Percentiles rank a stretch among this genome's conserved stretches.
These are phyloP conservation scores for Ploettnerulaceae sp. DNA, from an alignment of 2,329 filamentous ascomycete genomes.

Conservation along the genomic window DNA sequence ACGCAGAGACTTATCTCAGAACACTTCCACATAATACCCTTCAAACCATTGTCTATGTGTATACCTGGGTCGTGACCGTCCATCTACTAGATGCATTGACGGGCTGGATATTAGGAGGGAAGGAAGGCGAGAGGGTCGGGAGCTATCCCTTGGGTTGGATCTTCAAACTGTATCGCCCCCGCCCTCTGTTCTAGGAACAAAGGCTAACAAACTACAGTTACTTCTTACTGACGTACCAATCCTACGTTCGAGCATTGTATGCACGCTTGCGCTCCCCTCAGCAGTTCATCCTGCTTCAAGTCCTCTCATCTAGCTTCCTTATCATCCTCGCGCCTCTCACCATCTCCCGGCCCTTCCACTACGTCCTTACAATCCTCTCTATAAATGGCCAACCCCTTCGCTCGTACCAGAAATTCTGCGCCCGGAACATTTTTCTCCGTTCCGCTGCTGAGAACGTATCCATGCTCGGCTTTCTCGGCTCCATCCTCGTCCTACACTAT, in stretches of 20 bases:
- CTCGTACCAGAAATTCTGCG: conserved; percentile 61
- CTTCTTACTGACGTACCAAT: conserved; percentile 56
- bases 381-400: conserved; percentile 56
- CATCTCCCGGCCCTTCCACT: conserved; percentile 57
- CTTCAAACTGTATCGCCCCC: conserved; percentile 59
- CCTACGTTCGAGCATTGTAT: conserved; percentile 64
- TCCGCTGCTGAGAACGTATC: conserved; percentile 63
- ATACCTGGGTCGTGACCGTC: conserved; percentile 64
- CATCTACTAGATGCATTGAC: conserved; percentile 60
- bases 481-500: conserved; percentile 61
- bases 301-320: conserved; percentile 57
- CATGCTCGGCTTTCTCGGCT: conserved; percentile 64
- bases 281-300: conserved; percentile 62
- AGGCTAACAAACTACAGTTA: conserved; percentile 14
- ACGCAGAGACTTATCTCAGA: conserved; percentile 63
- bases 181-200: background rate
- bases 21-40: conserved; percentile 62
- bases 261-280: conserved; percentile 60
- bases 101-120: conserved; percentile 62
- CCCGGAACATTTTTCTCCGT: conserved; percentile 62
- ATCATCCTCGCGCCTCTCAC: conserved; percentile 60
- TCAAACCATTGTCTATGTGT: conserved; percentile 65
- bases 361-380: conserved; percentile 46
- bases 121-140: conserved; percentile 61
- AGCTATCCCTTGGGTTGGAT: conserved; percentile 68